Evolutionary conservation across 805 yeast genomes (phyloP).

Genomic region (Ogataea pilisensis): DNA sequence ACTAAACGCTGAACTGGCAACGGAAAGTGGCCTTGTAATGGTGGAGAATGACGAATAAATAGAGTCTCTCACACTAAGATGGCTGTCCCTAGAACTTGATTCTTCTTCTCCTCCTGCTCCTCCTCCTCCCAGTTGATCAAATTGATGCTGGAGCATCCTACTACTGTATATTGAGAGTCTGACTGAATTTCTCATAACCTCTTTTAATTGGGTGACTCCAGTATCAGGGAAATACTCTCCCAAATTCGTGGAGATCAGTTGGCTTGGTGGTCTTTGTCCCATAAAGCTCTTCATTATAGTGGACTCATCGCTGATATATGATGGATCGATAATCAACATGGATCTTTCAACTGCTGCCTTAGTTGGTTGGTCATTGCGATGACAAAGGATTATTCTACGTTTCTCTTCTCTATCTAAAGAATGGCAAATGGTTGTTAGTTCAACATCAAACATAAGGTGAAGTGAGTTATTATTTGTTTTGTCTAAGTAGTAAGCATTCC

Average conservation of each 20-base stretch:
- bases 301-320: constrained; percentile 2
- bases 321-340: constrained; percentile 6
- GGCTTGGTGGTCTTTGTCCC: constrained; percentile 93
- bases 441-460: constrained; percentile 65
- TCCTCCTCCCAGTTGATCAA: constrained; percentile 5
- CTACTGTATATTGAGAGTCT: constrained; percentile 56
- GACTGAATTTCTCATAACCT: constrained; percentile 80
- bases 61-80: constrained; percentile 15
- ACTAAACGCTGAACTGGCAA: constrained; percentile 26
- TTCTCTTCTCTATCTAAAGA: constrained; percentile 69
- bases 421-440: constrained; percentile 77
- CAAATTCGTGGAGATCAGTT: constrained; percentile 81
- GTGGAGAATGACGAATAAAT: constrained; percentile 18
- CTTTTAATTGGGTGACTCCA: constrained; percentile 62
- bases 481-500: constrained; percentile 56
- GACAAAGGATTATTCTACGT: constrained; percentile 65
- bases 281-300: constrained; percentile 45
- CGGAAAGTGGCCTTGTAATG: constrained; percentile 20
- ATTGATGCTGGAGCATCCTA: constrained; percentile 15
- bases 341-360: constrained; percentile 13
- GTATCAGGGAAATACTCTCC: constrained; percentile 91
- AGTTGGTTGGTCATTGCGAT: constrained; percentile 60
- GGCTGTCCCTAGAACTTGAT: neutral
- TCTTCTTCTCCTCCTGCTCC: too few relatives aligned
- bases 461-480: constrained; percentile 36